Base-by-base conservation (phyloP, 2,329 filamentous ascomycete species). In the Neofusicoccum sp. region DNA sequence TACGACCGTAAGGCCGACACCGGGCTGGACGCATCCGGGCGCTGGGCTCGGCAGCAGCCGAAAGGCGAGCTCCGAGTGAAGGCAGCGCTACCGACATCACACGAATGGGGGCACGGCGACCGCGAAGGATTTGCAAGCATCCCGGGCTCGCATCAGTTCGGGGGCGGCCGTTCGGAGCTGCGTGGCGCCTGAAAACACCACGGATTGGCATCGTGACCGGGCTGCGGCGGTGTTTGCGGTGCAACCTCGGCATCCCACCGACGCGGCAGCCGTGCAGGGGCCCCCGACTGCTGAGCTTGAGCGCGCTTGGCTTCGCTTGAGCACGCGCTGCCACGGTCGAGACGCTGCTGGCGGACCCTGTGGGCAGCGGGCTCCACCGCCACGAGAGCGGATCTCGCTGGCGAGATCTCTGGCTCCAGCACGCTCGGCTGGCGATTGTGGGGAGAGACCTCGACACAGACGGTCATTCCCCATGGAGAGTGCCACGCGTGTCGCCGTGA, bases 101-200 rank as follows among this genome's bases (percentile, higher is more conserved):
- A 34, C 54, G 54, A 58, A 58, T 58, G 39, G 39, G 11, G 6
- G 11, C 5, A 12, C 52, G 52, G 52, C 11, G 22, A 34, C 11
- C 29, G 50, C 43, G 50, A 41, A 36, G 22, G 36, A 43, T 56
- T 43, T 22, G 50, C 50, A 43, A 34, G 37, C 28, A 58, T 58
- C 54, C 54, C 41, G 37, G 22, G 54, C 28, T 39, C 14, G 54
- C 54, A 58, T 58, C 54, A 58, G 22, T 7, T 28, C 45, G 6
- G n/a, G 45, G 12, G 29, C 11, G 14, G 45, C 7, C 11, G 6
- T 48, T 16, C 8, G 44, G 44, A 16, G 49, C 14, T 34, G 39
- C 45, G 54, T 45, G 54, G 54, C 54, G 54, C 54, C 28, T 14
- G 6, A 36, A 58, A 58, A 58, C 54, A 58, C 54, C 54, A 58